These are phyloP conservation scores for Brettanomyces bruxellensis DNA, from an alignment of 805 yeast genomes.

Conservation along the genomic window DNA sequence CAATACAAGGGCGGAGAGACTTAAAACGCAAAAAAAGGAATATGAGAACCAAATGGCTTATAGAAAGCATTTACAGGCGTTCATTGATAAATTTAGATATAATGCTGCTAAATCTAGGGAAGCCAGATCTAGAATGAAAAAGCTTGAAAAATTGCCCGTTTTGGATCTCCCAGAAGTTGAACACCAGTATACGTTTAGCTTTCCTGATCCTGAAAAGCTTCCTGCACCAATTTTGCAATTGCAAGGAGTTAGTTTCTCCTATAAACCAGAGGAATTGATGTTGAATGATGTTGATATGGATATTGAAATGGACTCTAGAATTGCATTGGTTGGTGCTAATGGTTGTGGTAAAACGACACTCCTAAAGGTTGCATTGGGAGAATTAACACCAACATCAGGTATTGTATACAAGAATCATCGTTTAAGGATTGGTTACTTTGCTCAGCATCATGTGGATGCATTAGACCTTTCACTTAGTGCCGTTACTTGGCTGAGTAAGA, in stretches of 20 bases:
- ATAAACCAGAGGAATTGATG: conserved; percentile 53
- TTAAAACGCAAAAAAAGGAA: conserved; percentile 87
- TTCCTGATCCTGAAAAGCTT: conserved; percentile 89
- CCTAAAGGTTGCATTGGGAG: conserved; percentile 77
- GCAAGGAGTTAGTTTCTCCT: conserved; percentile 81
- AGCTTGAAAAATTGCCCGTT: conserved; percentile 87
- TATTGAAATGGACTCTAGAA: conserved; percentile 88
- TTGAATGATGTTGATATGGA: conserved; percentile 76
- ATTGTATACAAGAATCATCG: conserved; percentile 73
- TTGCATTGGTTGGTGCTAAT: conserved; percentile 96
- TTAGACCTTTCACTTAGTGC: conserved; percentile 84
- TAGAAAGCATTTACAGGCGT: conserved; percentile 86
- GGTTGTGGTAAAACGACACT: conserved; percentile 99
- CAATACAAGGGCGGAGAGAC: conserved; percentile 89
- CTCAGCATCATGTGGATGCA: conserved; percentile 97
- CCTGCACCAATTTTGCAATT: conserved; percentile 92
- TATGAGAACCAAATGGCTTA: conserved; percentile 96
- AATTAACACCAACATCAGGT: conserved; percentile 67
- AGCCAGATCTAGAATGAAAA: conserved; percentile 96
- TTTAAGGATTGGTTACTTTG: conserved; percentile 90
- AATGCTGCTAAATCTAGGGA: conserved; percentile 97
- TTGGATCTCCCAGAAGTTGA: conserved; percentile 95
- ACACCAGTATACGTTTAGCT: conserved; percentile 70
- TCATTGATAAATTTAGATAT: conserved; percentile 93
- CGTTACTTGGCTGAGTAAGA: conserved; percentile 86